phyloP scores from a whole-genome alignment of 805 yeast genomes.

The Barnettozyma vustinii region DNA sequence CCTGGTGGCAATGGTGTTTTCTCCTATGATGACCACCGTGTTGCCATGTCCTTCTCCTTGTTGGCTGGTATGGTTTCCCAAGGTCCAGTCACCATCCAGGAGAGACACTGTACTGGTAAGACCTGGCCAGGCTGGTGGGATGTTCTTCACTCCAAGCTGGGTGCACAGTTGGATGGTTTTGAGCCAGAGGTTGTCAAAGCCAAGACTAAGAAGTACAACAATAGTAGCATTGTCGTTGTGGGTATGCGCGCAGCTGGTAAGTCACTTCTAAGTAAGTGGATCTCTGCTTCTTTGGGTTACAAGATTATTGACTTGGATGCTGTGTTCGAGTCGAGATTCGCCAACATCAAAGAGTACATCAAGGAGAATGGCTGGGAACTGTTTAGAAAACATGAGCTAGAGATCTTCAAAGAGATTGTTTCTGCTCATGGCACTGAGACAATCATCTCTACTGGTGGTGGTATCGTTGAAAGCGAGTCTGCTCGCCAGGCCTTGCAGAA shows the following conservation, averaged over 20 bases:
- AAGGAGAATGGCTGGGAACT: slow-evolving; percentile 77
- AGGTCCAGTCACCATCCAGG: slow-evolving; percentile 64
- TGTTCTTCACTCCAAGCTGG: slow-evolving; percentile 63
- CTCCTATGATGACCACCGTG: slow-evolving; percentile 94
- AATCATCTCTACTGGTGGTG: slow-evolving; percentile 94
- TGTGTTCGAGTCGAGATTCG: slow-evolving; percentile 50
- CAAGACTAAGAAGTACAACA: slow-evolving; percentile 29
- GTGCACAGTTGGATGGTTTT: slow-evolving; percentile 63
- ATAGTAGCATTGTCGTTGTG: slow-evolving; percentile 61
- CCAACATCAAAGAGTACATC: slow-evolving; percentile 55
- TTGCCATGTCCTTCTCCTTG: slow-evolving; percentile 94
- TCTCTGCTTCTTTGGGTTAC: slow-evolving; percentile 64
- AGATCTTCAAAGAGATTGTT: slow-evolving; percentile 47
- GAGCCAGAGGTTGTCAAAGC: slow-evolving; percentile 38
- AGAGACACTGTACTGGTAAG: slow-evolving; percentile 89
- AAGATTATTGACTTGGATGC: slow-evolving; percentile 71
- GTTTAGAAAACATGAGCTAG: slow-evolving; percentile 66
- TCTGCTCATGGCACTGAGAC: slow-evolving; percentile 35
- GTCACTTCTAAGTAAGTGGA: slow-evolving; percentile 77
- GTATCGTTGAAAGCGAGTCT: slow-evolving; percentile 74
- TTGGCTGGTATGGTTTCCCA: slow-evolving; percentile 62
- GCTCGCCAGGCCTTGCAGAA: slow-evolving; percentile 59
- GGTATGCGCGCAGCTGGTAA: slow-evolving; percentile 99
- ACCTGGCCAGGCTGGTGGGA: slow-evolving; percentile 99
- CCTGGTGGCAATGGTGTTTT: slow-evolving; percentile 60